phyloP scores from a whole-genome alignment of 164 flowering plant genomes.

The Stephania yunnanensis region DNA sequence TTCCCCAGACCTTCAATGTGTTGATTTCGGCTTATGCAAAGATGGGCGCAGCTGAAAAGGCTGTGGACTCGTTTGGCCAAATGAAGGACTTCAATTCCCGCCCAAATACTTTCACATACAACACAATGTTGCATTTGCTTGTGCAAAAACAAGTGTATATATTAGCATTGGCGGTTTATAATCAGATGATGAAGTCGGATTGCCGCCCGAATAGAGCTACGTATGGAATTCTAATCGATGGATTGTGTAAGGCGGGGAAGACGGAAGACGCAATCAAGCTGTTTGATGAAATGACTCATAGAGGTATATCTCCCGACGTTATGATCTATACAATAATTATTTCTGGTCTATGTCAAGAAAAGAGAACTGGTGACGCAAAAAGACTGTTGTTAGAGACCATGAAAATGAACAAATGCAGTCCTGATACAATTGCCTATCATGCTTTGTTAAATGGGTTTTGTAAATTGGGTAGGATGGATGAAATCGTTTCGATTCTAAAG shows the following conservation, averaged over 20 bases:
- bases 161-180: slow-evolving; percentile 70
- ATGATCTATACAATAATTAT: slow-evolving; percentile 45
- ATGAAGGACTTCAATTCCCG: slow-evolving; percentile 57
- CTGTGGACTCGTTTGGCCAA: slow-evolving; percentile 59
- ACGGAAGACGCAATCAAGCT: slow-evolving; percentile 41
- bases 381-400: slow-evolving; percentile 40
- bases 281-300: slow-evolving; percentile 64
- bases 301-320: slow-evolving; percentile 44
- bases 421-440: slow-evolving; percentile 45
- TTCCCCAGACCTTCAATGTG: slow-evolving; percentile 40
- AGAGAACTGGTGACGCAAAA: slow-evolving; percentile 45
- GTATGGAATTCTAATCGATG: slow-evolving; percentile 57
- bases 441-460: slow-evolving; percentile 67
- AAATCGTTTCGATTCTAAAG: slow-evolving; percentile 38
- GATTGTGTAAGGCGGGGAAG: slow-evolving; percentile 52
- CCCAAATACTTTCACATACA: slow-evolving; percentile 59
- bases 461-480: slow-evolving; percentile 54
- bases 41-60: slow-evolving; percentile 35
- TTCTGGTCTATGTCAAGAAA: slow-evolving; percentile 56
- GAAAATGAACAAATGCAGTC: slow-evolving; percentile 36
- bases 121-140: slow-evolving; percentile 42
- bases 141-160: slow-evolving; percentile 31
- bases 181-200: slow-evolving; percentile 62
- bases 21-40: slow-evolving; percentile 10
- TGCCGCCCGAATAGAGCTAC: slow-evolving; percentile 43